Conservation (phyloP, 2,329 filamentous ascomycete species). For the Penicillium sp. region DNA sequence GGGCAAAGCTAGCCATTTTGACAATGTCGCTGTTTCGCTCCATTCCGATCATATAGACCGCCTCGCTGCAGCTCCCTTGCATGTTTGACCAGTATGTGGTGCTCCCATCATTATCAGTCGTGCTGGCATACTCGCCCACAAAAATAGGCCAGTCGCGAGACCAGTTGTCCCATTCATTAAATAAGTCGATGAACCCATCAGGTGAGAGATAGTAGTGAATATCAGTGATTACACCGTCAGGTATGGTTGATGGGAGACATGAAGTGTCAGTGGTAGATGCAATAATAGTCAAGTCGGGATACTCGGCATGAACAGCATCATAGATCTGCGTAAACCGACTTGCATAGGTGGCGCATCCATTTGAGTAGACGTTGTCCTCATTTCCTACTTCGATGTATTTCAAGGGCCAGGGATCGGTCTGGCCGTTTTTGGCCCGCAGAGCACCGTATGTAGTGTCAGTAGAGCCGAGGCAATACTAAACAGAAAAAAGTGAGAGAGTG, state of each 20-base stretch:
- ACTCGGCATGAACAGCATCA: slow-evolving; percentile 54
- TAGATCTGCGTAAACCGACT: slow-evolving; percentile 60
- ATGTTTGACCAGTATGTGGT: slow-evolving; percentile 17
- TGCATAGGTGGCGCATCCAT: slow-evolving; percentile 48
- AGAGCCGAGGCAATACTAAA: slow-evolving; percentile 55
- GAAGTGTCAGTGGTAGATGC: slow-evolving; percentile 38
- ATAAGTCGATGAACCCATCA: slow-evolving; percentile 50
- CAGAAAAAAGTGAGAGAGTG: neutral
- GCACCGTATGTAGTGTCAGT: slow-evolving; percentile 57
- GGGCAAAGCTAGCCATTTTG: slow-evolving; percentile 31
- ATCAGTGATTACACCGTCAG: slow-evolving; percentile 43
- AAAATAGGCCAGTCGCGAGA: slow-evolving; percentile 30
- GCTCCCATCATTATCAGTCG: neutral
- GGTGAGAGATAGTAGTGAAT: slow-evolving; percentile 55
- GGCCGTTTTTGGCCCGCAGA: slow-evolving; percentile 56
- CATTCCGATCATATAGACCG: slow-evolving; percentile 59
- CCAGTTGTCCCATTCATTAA: slow-evolving; percentile 55
- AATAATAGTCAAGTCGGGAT: slow-evolving; percentile 58
- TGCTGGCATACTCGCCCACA: slow-evolving; percentile 27
- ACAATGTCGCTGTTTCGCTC: slow-evolving; percentile 35
- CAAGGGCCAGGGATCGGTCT: slow-evolving; percentile 59
- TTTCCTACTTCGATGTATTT: slow-evolving; percentile 65
- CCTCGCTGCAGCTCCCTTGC: slow-evolving; percentile 60
- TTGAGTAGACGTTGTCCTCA: slow-evolving; percentile 59
- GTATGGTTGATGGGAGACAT: slow-evolving; percentile 23